phyloP scores from a whole-genome alignment of 345 rosid species.

The Salix udensis region DNA sequence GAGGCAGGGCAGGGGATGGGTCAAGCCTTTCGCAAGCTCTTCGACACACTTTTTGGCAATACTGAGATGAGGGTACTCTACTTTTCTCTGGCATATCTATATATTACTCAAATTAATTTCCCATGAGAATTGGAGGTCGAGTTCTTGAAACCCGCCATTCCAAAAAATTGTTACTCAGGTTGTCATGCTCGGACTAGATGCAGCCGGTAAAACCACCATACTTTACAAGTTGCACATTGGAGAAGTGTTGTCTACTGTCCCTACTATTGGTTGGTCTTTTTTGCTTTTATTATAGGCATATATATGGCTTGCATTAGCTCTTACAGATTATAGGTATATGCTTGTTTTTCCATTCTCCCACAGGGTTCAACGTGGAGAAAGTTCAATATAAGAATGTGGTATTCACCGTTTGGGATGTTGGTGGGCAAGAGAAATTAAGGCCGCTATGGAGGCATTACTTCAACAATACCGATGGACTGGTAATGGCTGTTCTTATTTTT shows the following conservation, averaged over 20 bases:
- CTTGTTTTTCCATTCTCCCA: slow-evolving; percentile 17
- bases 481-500: slow-evolving; percentile 22
- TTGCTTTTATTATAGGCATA: not conserved
- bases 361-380: slow-evolving; percentile 99
- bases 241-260: slow-evolving; percentile 95
- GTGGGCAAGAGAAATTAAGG: slow-evolving; percentile 96
- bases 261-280: slow-evolving; percentile 68
- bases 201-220: slow-evolving; percentile 95
- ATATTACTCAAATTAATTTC: not conserved
- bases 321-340: not conserved
- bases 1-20: slow-evolving; percentile 41
- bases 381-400: slow-evolving; percentile 98
- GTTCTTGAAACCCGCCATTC: not conserved
- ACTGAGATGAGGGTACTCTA: slow-evolving; percentile 81
- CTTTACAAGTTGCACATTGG: slow-evolving; percentile 97
- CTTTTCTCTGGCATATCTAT: not conserved
- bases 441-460: slow-evolving; percentile 99
- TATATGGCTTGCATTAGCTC: not conserved
- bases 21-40: slow-evolving; percentile 84
- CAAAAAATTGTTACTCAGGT: slow-evolving; percentile 43
- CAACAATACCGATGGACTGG: slow-evolving; percentile 96
- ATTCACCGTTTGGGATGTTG: slow-evolving; percentile 99
- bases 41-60: slow-evolving; percentile 84
- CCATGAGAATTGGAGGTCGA: not conserved
- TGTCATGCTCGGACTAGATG: slow-evolving; percentile 96